Base-by-base conservation (phyloP, 805 yeast species). In the Clavispora santaluciae region DNA sequence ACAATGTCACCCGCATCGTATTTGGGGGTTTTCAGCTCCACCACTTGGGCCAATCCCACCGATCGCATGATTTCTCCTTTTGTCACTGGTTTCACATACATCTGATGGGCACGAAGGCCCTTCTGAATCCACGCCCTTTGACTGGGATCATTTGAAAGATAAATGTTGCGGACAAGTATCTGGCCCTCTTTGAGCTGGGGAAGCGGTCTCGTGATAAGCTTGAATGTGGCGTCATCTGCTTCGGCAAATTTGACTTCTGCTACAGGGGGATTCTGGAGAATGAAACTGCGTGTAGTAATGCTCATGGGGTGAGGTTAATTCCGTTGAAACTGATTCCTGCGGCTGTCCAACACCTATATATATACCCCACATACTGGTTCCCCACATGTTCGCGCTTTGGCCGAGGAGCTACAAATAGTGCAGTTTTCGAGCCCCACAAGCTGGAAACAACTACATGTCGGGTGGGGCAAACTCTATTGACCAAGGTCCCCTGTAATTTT, bases 131-230 rank as follows among this genome's bases (percentile, higher is more conserved):
- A 76, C 36, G 69, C 68, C 56, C 80, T 76, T 51, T 78, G 81
- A 13, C 82, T 76, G 12, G 85, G 84, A 53, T 79, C 84, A 48
- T 79, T 75, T 20, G 83, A 76, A 6, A 78, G 45, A 43, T 67
- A 72, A 28, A 70, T 46, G 2, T 64, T 54, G 54, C 76, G 70
- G n/a, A 76, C 58, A 9, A 73, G 53, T 11, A 78, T 40, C 37
- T 76, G 70, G 36, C 67, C 72, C 2, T 62, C 66, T 31, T 60
- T 47, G 9, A 72, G 41, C 2, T 38, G 41, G 18, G 44, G 39
- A 16, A 12, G 10, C 10, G 33, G 45, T 12, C 40, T 30, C 21
- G 50, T 43, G 21, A 41, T 51, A 26, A 57, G 33, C 44, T 58
- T 55, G 50, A 65, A 64, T 26, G 69, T 65, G 39, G 67, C 56